Base-by-base conservation (phyloP, 2,329 filamentous ascomycete species). In the Colletotrichum ledebouriae region DNA sequence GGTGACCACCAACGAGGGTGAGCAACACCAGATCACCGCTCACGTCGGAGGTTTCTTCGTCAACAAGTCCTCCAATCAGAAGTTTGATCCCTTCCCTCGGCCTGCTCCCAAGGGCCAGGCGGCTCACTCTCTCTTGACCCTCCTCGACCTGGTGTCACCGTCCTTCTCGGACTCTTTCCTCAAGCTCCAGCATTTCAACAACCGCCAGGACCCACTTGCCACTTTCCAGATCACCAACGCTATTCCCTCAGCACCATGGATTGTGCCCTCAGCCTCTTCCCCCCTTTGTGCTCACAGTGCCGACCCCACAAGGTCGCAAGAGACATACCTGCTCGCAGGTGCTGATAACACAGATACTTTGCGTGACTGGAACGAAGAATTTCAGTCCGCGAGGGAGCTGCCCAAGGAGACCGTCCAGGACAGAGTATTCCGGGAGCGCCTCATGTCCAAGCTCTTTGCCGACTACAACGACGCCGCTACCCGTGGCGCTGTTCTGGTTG, bases 331-430 rank as follows among this genome's bases (percentile, higher is more conserved):
- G 69, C 90, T 98, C 69, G 89, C 93, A 20, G 97, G 97, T 34
- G 90, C 94, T 29, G 96, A 99, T 76, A 97, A 95, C 77, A 93
- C 94, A 0, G 96, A 99, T 76, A 97, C 94, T 4, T 84, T 99
- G 71, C 90, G 96, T 67, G 96, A 99, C 79, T 99, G 97, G 95
- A 99, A 99, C 75, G 96, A 99, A 79, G 96, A 99, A 77, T 97
- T 99, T 77, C 96, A 99, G 80, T 97, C 95, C 2, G 97, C 96
- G 11, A 91, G 94, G 75, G 96, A 99, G 79, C 87, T 99, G 71
- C 94, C 95, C 39, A 95, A 94, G 76, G 95, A 98, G 72, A 94
- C 90, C 7, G 92, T 99, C 11, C 95, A 98, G 79, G 96, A 99
- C 77, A 90, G 95, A 61, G 94, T 99, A 17, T 98, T 98, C 86